phyloP scores from a whole-genome alignment of 2,329 filamentous ascomycete species.

The Coleophoma crateriformis region DNA sequence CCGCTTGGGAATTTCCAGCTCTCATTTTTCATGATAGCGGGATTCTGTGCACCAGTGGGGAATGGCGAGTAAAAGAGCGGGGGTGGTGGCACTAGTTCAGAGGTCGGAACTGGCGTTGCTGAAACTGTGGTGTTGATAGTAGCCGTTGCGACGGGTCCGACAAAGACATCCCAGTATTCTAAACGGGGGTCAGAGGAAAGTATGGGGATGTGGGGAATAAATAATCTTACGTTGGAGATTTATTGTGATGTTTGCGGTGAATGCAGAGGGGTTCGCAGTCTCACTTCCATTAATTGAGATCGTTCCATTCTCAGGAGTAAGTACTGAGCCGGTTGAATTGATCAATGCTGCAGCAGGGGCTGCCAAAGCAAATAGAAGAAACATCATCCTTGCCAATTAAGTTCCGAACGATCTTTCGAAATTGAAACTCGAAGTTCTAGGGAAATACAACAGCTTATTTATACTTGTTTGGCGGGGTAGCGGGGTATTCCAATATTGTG shows the following conservation, averaged over 20 bases:
- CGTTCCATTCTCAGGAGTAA: not conserved
- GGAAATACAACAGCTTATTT: not conserved
- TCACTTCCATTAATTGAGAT: not conserved
- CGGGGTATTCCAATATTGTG: too few relatives aligned
- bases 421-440: not conserved
- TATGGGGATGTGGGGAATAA: not conserved
- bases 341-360: not conserved
- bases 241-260: conserved; percentile 9
- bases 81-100: conserved; percentile 18
- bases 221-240: conserved; percentile 9
- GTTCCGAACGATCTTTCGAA: not conserved
- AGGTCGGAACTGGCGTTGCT: conserved; percentile 16
- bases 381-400: not conserved
- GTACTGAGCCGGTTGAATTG: conserved; percentile 1
- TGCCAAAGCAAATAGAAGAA: not conserved
- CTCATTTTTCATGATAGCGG: conserved; percentile 11
- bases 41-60: conserved; percentile 12
- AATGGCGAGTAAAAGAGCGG: conserved; percentile 13
- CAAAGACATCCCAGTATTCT: conserved; percentile 16
- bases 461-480: not conserved
- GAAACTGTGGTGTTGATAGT: conserved; percentile 16
- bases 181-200: not conserved
- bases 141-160: conserved; percentile 16
- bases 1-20: conserved; percentile 30
- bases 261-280: conserved; percentile 10